Evolutionary conservation across 1,284 basidiomycete species (phyloP), one percentile per base, ranked within the genome.

Genomic region (Tylopilus orsonianus): DNA sequence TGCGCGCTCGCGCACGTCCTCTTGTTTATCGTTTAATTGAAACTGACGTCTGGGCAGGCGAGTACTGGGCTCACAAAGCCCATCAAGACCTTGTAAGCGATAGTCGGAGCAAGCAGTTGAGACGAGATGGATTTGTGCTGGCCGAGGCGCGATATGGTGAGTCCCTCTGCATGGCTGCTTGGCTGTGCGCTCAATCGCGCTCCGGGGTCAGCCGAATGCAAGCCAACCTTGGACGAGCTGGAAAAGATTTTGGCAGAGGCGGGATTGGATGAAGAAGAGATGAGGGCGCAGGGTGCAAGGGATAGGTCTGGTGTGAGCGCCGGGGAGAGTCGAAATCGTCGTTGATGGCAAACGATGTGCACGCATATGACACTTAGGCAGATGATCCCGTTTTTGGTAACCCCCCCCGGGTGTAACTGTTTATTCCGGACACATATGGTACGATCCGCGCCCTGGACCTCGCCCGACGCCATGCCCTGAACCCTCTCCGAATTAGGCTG

Each of bases 181-280:
- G 5, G 35, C 29, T 9, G 2, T 10, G 32, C 8, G 10, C 19
- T 44, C 47, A 53, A 13, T 40, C 50, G 45, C 23, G 24, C n/a
- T n/a, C n/a, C n/a, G n/a, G n/a, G n/a, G 1, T 34, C 59, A 82
- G 83, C 72, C 20, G 75, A 75, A 42, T 94, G 94, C 61, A 89
- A 90, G 56, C 91, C 90, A 0, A 74, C 89, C 6, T 66, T 93
- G 18, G 73, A 84, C 54, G 88, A 93, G 67, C 87, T 96, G 6
- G 91, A 93, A 62, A 83, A 80, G 48, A 94, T 95, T 43, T 71
- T 94, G 45, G 80, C 80, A 13, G 90, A 93, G 57, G 92, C 93
- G 0, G 93, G 92, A 2, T 68, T 96, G 45, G 92, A 96, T 51
- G 87, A 90, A 46, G 86, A 89, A 8, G 93, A 93, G 53, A 86